Base-by-base conservation (phyloP, 2,329 filamentous ascomycete species). In the Fusarium redolens region DNA sequence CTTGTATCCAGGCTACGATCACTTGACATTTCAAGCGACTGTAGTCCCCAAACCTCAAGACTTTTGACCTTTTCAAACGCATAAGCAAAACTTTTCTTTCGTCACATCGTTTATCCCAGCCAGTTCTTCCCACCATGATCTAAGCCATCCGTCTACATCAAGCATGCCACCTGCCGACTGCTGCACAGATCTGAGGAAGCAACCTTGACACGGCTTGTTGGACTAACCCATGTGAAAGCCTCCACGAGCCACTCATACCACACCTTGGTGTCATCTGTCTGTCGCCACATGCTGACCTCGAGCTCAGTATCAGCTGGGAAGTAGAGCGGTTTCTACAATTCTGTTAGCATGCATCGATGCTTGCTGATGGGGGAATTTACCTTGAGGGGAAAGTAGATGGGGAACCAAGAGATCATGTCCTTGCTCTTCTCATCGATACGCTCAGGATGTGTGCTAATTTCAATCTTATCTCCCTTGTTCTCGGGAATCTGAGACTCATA, bases 181-280 rank as follows among this genome's bases (percentile, higher is more conserved):
- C 89, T 93, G 77, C 92, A 92, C 74, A 93, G 80, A 57, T 92
- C 91, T 50, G 90, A 92, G 52, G 86, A 85, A 9, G 86, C 91
- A 22, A 94, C 84, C 82, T 92, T 92, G 81, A 93, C 86, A 61
- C 91, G 85, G 73, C 86, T 85, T 43, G 86, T 85, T n/a, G 87
- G 87, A 2, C 88, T 88, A 55, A 89, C 82, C 85, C 89, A 91
- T 25, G 87, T 88, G 81, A 92, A 98, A 15, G 93, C 93, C 81
- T 98, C 96, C 4, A 98, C 92, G 68, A 96, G 87, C 96, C 96
- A 99, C 81, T 99, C 96, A 81, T 99, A 99, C 97, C 96, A 99
- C 12, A 99, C 96, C 81, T 93, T 97, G 41, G 92, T 90, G 80
- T 98, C 94, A 79, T 99, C 96, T 1, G 96, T 98, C 83, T 97